These are phyloP conservation scores for Sclerotinia sclerotiorum DNA, from an alignment of 2,329 filamentous ascomycete species.

Conservation along the genomic window DNA sequence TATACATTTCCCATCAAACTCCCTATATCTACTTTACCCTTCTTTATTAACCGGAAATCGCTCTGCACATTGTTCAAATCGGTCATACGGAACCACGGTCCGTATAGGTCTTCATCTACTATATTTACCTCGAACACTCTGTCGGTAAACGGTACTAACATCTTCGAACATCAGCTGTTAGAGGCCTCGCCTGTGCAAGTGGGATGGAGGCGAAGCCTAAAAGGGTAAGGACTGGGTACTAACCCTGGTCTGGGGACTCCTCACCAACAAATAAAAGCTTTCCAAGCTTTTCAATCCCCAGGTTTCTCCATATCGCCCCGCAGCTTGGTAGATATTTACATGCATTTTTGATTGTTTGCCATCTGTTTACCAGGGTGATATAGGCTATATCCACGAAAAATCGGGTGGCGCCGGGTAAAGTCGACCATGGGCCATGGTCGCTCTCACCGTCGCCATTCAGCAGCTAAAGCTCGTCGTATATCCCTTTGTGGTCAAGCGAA, in stretches of 20 bases:
- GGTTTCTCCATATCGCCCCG: conserved; percentile 17
- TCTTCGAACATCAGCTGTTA: conserved; percentile 4
- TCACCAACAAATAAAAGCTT: neutral
- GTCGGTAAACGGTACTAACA: conserved; percentile 11
- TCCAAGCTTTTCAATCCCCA: conserved; percentile 13
- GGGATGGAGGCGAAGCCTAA: neutral
- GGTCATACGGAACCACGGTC: conserved; percentile 18
- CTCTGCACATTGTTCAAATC: neutral
- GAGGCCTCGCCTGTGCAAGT: neutral
- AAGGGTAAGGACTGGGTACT: neutral
- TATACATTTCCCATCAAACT: conserved; percentile 1
- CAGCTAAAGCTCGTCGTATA: conserved; percentile 17
- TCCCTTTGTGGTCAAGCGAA: conserved; percentile 6
- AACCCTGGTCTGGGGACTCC: conserved; percentile 11
- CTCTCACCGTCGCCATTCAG: conserved; percentile 10
- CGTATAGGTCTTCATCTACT: neutral
- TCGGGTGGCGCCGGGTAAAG: conserved; percentile 17
- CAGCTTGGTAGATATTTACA: neutral
- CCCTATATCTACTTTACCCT: neutral
- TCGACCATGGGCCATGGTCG: neutral
- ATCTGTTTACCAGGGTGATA: neutral
- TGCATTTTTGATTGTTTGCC: neutral
- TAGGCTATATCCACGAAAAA: conserved; percentile 8
- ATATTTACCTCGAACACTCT: conserved; percentile 6
- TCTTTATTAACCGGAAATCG: conserved; percentile 6